phyloP scores from a whole-genome alignment of 345 rosid species.

The Populus pruinosa region DNA sequence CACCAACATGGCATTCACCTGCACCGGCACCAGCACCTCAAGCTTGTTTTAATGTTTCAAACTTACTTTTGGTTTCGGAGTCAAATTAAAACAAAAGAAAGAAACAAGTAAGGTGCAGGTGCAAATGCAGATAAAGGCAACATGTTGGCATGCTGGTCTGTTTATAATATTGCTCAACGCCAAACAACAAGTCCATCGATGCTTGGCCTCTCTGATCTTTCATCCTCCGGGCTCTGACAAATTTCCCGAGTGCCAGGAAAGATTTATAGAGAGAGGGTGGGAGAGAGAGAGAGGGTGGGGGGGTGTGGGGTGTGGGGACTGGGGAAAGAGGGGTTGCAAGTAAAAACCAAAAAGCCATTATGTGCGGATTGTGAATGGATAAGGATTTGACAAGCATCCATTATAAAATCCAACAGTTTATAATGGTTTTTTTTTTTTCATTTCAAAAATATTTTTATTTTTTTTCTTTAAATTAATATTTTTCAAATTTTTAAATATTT shows the following conservation, averaged over 20 bases:
- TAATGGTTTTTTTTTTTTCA: too few species aligned
- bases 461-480: too few species aligned
- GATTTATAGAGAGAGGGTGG: not conserved
- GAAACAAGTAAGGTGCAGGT: conserved; percentile 51
- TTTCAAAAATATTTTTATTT: too few species aligned
- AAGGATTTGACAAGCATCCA: conserved; percentile 27
- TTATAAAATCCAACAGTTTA: not conserved
- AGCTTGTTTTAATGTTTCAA: too few species aligned
- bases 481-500: too few species aligned
- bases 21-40: conserved; percentile 53
- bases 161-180: too few species aligned
- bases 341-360: not conserved
- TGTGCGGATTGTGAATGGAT: not conserved
- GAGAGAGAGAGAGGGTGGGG: too few species aligned
- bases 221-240: not conserved
- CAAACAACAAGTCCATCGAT: not conserved
- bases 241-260: not conserved
- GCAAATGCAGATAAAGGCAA: conserved; percentile 62
- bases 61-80: not conserved
- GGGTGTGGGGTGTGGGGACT: too few species aligned
- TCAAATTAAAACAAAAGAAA: not conserved
- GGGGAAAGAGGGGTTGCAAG: too few species aligned
- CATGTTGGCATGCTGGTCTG: conserved; percentile 25
- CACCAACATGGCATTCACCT: conserved; percentile 49
- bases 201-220: not conserved